Conservation (phyloP, 805 yeast genomes). For the Cyberlindnera lachancei region DNA sequence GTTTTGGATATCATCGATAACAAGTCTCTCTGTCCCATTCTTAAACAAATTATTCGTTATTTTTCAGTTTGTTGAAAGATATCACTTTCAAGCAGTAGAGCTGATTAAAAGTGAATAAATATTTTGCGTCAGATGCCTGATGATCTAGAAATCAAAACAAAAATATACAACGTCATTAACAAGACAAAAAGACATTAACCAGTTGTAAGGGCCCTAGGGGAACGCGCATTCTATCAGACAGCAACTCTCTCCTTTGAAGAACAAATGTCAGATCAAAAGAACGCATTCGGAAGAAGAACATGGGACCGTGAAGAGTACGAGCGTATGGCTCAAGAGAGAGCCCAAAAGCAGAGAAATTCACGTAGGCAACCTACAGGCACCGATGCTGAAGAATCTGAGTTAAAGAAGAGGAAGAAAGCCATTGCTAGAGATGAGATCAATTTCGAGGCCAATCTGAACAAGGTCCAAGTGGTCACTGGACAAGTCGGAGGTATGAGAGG, state of each 20-base stretch:
- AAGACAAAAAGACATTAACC: no score
- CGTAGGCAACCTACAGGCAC: neutral
- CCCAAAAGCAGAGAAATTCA: constrained; percentile 14
- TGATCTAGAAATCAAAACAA: no score
- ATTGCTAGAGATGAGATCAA: constrained; percentile 15
- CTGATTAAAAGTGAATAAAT: no score
- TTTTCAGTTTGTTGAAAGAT: neutral
- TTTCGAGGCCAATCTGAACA: constrained; percentile 25
- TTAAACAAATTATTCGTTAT: no score
- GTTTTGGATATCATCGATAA: constrained; percentile 11
- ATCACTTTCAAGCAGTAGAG: no score
- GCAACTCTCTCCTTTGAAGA: no score
- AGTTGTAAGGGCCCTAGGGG: no score
- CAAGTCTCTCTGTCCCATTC: no score
- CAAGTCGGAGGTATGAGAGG: constrained; percentile 33
- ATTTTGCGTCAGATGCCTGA: no score
- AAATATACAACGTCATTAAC: neutral
- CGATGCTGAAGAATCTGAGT: no score
- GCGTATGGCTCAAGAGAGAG: constrained; percentile 31
- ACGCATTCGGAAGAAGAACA: constrained; percentile 49
- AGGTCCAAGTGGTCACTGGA: constrained; percentile 26
- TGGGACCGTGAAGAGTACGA: constrained; percentile 71
- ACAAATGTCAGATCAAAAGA: constrained; percentile 1
- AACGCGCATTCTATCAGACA: no score
- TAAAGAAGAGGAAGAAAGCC: neutral